A percentile compares a stretch with the other conserved stretches of the same genome.
These are phyloP conservation scores for Pseudogymnoascus sp. DNA, from an alignment of 2,329 filamentous ascomycete species.

Conservation along the genomic window DNA sequence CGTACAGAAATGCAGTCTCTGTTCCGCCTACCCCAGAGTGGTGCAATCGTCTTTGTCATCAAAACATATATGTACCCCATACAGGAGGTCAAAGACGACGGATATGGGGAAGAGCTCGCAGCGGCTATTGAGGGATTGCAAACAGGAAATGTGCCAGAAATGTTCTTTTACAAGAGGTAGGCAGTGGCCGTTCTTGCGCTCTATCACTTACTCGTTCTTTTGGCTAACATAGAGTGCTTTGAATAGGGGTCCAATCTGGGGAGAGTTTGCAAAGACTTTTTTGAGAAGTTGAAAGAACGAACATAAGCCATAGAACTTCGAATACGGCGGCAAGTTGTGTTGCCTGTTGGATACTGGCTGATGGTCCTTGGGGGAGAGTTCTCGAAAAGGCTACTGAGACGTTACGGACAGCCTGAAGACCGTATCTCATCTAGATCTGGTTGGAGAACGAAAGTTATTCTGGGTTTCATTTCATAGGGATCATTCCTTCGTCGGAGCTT, in stretches of 20 bases:
- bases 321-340: neutral
- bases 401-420: neutral
- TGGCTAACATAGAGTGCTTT: neutral
- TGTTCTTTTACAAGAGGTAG: constrained; percentile 48
- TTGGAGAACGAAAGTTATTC: neutral
- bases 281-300: constrained; percentile 15
- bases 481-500: neutral
- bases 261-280: constrained; percentile 23
- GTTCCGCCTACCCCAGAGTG: constrained; percentile 45
- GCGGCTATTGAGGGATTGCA: constrained; percentile 50
- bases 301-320: neutral
- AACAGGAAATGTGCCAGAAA: constrained; percentile 46
- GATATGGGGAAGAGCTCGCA: constrained; percentile 42
- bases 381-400: too few species aligned
- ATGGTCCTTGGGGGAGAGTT: neutral
- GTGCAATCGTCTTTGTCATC: constrained; percentile 50
- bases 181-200: constrained; percentile 12
- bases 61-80: constrained; percentile 55
- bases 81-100: constrained; percentile 45
- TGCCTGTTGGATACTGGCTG: neutral
- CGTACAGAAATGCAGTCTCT: constrained; percentile 53
- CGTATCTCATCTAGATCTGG: neutral
- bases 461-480: neutral
- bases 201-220: neutral
- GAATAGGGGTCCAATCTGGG: constrained; percentile 16